Evolutionary conservation across 2,329 filamentous ascomycete genomes (phyloP).

Genomic region (Zymoseptoria ardabiliae): DNA sequence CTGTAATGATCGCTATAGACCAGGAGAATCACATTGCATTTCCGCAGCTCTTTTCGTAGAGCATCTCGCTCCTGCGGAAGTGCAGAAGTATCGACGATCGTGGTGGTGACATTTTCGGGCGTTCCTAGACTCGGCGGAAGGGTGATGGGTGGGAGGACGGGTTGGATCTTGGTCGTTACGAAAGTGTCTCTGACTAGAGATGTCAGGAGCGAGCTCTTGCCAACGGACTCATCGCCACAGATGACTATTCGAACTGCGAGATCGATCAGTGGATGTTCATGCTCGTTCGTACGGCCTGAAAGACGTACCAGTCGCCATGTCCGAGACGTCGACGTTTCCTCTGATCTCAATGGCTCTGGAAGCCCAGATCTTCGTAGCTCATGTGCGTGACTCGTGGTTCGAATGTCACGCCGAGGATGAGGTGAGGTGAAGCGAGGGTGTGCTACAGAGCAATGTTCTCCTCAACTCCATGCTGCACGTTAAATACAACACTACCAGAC

Average conservation of each 20-base stretch:
- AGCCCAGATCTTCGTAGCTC: background rate
- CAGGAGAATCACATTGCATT: constrained; percentile 91
- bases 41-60: constrained; percentile 87
- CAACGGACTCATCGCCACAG: constrained; percentile 92
- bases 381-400: background rate
- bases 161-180: constrained; percentile 89
- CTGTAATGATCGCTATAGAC: constrained; percentile 99
- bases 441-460: background rate
- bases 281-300: background rate
- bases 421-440: background rate
- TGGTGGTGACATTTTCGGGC: constrained; percentile 93
- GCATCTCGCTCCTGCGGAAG: constrained; percentile 87
- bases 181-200: constrained; percentile 97
- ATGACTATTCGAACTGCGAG: constrained; percentile 78
- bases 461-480: background rate
- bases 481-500: background rate
- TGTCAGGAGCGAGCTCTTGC: constrained; percentile 65
- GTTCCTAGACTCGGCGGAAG: constrained; percentile 89
- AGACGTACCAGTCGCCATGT: background rate
- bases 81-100: constrained; percentile 94
- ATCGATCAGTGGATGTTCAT: background rate
- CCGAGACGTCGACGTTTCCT: background rate
- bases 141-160: constrained; percentile 88
- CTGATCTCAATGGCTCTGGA: background rate
- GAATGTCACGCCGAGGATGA: background rate